Base-by-base conservation (phyloP, 345 rosid genomes). In the Crucihimalaya himalaica region DNA sequence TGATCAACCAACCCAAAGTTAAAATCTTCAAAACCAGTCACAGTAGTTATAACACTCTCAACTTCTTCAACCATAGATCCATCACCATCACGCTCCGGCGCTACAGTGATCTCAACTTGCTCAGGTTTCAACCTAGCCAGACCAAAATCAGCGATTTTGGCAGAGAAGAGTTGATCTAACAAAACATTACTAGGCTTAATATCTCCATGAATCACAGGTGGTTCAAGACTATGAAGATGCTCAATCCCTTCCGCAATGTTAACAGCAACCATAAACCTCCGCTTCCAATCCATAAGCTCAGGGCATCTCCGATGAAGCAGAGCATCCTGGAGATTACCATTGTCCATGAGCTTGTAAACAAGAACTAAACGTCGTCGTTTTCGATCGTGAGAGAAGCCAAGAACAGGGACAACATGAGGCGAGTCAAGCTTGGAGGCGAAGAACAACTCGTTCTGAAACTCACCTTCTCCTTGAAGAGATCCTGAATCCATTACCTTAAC, bases 401-500 rank as follows among this genome's bases (percentile, higher is more conserved):
- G 62, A 11, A 88, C 94, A 1, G 97, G 83, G 66, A 92, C 84
- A 28, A 88, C 83, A 39, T 70, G 78, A 46, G 90, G 81, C 20
- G 94, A 87, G 20, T 83, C 89, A 50, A 95, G 82, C 71, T 79
- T 85, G 0, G 92, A 82, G 53, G 94, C 97, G 73, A 95, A 90
- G 63, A 85, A 84, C 35, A 95, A 76, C 87, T 95, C 99, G 84
- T 95, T 95, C 39, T 95, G 92, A 74, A 95, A 95, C 85, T 95
- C 99, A 0, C 96, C 81, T 82, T 95, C 99, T 4, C 97, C 97
- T 57, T 95, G 99, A 19, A 95, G 86, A 31, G 99, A 92, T 37
- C 91, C 93, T 8, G 89, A 85, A 79, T 92, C 99, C 98, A 95
- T 92, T 39, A 90, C 88, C 76, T 95, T 95, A 51, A 95, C 94